phyloP scores from a whole-genome alignment of 208 protist species.

The Trypanosoma platydactyli region DNA sequence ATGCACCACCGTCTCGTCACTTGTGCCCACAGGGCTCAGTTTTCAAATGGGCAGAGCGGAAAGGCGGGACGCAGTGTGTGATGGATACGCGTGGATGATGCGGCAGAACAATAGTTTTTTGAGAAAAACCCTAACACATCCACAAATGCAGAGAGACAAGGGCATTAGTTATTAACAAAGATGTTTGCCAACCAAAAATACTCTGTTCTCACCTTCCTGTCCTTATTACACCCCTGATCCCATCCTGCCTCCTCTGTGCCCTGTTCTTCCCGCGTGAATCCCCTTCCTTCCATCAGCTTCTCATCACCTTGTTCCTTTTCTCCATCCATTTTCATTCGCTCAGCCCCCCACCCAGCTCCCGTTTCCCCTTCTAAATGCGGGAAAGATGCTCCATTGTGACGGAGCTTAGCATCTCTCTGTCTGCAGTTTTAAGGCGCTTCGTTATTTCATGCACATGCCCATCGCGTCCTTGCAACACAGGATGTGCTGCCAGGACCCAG shows the following conservation, averaged over 20 bases:
- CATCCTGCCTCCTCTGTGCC: not conserved
- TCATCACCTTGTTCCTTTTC: not conserved
- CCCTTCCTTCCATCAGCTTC: not conserved
- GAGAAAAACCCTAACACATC: not conserved
- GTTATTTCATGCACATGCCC: conserved; percentile 39
- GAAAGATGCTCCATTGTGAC: conserved; percentile 53
- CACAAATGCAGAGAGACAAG: too few species aligned
- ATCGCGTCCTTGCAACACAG: conserved; percentile 38
- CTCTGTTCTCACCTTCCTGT: too few species aligned
- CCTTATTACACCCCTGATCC: not conserved
- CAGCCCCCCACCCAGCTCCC: not conserved
- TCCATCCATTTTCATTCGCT: not conserved
- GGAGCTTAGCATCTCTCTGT: conserved; percentile 44
- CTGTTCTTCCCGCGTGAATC: not conserved
- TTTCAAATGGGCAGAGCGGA: too few species aligned
- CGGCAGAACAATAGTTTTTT: too few species aligned
- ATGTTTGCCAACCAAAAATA: too few species aligned
- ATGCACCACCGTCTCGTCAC: too few species aligned
- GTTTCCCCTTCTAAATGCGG: conserved; percentile 30
- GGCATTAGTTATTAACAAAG: too few species aligned
- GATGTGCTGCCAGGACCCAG: conserved; percentile 56
- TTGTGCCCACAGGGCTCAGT: too few species aligned
- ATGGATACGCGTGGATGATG: too few species aligned
- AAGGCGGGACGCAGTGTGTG: too few species aligned
- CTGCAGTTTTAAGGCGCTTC: conserved; percentile 38